Evolutionary conservation across 2,329 filamentous ascomycete species (phyloP).

Genomic region (Phialophora chinensis): DNA sequence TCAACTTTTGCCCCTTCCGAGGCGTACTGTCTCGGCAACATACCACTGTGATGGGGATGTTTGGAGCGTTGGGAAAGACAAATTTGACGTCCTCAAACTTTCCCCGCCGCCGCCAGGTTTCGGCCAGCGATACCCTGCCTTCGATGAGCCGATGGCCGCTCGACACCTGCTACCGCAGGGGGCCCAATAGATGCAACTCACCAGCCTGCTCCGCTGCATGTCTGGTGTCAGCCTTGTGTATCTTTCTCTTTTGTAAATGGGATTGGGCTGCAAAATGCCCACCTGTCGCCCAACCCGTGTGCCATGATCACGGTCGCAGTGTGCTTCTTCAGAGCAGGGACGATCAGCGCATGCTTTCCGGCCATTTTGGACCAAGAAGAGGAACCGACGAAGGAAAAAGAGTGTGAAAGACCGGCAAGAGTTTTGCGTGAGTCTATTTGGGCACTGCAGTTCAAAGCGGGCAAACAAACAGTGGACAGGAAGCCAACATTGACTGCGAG

Average conservation of each 20-base stretch:
- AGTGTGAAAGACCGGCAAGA: not conserved
- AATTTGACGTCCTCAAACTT: slow-evolving; percentile 91
- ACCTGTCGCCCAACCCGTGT: slow-evolving; percentile 92
- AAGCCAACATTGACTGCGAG: not conserved
- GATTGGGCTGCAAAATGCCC: slow-evolving; percentile 35
- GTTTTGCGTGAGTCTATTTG: not conserved
- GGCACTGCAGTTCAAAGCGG: not conserved
- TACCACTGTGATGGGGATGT: slow-evolving; percentile 83
- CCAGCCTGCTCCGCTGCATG: slow-evolving; percentile 56
- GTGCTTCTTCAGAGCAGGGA: slow-evolving; percentile 80
- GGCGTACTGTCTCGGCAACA: slow-evolving; percentile 41
- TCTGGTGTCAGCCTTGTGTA: slow-evolving; percentile 26
- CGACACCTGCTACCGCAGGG: not conserved
- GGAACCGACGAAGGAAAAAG: no score
- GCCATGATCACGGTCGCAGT: slow-evolving; percentile 94
- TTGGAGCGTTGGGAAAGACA: slow-evolving; percentile 88
- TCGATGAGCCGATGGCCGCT: not conserved
- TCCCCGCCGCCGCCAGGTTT: slow-evolving; percentile 81
- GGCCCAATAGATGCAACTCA: slow-evolving; percentile 35
- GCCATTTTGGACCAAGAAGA: slow-evolving; percentile 20
- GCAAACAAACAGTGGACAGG: not conserved
- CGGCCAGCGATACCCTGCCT: slow-evolving; percentile 73
- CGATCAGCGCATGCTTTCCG: slow-evolving; percentile 60
- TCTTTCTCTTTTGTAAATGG: slow-evolving; percentile 1
- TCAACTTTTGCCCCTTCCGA: not conserved